These are phyloP conservation scores for Inga leiocalycina DNA, from an alignment of 306 rosid genomes.

Conservation along the genomic window DNA sequence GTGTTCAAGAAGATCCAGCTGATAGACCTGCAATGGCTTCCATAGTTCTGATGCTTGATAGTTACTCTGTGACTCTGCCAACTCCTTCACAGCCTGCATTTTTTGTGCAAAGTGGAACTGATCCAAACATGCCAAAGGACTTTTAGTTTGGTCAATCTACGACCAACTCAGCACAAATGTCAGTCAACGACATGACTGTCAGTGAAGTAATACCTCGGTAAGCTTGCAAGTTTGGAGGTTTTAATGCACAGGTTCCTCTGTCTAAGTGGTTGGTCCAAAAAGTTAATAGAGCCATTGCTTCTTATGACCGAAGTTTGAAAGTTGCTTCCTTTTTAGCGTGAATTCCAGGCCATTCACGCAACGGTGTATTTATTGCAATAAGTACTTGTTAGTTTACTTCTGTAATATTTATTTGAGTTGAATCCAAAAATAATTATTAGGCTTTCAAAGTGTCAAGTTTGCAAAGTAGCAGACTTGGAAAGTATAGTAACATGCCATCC, in stretches of 20 bases:
- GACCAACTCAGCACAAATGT: neutral
- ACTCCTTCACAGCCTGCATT: too few relatives aligned
- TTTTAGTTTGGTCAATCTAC: conserved; percentile 16
- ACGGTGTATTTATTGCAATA: neutral
- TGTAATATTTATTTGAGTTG: too few relatives aligned
- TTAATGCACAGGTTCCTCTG: neutral
- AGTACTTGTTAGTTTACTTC: too few relatives aligned
- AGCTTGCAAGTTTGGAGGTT: neutral
- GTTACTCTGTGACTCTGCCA: too few relatives aligned
- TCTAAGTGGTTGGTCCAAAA: neutral
- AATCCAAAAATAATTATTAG: too few relatives aligned
- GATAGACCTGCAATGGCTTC: too few relatives aligned
- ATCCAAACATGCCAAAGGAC: too few relatives aligned
- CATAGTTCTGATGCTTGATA: too few relatives aligned
- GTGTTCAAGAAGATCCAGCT: too few relatives aligned
- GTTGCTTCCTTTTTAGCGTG: neutral
- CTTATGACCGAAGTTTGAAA: neutral
- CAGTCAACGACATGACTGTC: neutral
- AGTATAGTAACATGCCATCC: conserved; percentile 32
- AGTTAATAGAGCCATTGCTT: neutral
- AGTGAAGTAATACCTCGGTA: conserved; percentile 40
- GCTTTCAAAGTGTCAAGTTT: too few relatives aligned
- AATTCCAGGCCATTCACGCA: conserved; percentile 1
- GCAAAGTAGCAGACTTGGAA: too few relatives aligned
- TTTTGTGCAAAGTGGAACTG: conserved; percentile 13